Conservation (phyloP, 108 stramenopile species). For the Aureococcus anophagefferens region DNA sequence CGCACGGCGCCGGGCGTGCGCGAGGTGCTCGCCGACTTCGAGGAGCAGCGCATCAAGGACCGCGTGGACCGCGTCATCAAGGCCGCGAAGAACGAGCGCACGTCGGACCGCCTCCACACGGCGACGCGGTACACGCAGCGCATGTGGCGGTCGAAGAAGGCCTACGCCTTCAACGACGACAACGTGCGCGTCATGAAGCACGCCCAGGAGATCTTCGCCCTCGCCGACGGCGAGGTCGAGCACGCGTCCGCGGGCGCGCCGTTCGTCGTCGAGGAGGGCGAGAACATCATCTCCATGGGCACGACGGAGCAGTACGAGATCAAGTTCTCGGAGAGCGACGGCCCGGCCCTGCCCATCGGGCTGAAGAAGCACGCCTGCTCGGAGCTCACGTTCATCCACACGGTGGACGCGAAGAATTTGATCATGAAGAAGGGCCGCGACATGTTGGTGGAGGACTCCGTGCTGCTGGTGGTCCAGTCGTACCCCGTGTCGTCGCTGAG, state of each 20-base stretch:
- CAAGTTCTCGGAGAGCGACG: background rate
- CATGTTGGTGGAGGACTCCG: background rate
- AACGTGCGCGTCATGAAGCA: slow-evolving; percentile 19
- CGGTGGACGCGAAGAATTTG: no score
- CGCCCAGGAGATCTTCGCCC: slow-evolving; percentile 26
- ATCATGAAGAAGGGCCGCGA: background rate
- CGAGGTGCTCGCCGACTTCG: slow-evolving; percentile 15
- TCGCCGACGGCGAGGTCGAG: slow-evolving; percentile 15
- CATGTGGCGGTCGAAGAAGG: slow-evolving; percentile 22
- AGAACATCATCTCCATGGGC: slow-evolving; percentile 22
- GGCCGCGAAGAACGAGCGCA: slow-evolving; percentile 7
- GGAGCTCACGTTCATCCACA: background rate
- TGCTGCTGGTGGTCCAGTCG: background rate
- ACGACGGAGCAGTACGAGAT: slow-evolving; percentile 11
- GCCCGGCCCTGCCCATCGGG: background rate
- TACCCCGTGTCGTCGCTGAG: background rate
- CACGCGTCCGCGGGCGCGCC: slow-evolving; percentile 10
- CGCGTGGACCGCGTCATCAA: slow-evolving; percentile 5
- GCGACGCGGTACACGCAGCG: slow-evolving; percentile 25
- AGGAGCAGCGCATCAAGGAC: slow-evolving; percentile 4
- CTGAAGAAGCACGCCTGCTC: background rate
- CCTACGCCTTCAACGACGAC: slow-evolving; percentile 24
- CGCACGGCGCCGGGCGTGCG: background rate
- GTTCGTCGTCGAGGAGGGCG: slow-evolving; percentile 18
- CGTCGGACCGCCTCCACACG: background rate